phyloP scores from a whole-genome alignment of 352 stramenopile genomes.

The Phytophthora litchii region DNA sequence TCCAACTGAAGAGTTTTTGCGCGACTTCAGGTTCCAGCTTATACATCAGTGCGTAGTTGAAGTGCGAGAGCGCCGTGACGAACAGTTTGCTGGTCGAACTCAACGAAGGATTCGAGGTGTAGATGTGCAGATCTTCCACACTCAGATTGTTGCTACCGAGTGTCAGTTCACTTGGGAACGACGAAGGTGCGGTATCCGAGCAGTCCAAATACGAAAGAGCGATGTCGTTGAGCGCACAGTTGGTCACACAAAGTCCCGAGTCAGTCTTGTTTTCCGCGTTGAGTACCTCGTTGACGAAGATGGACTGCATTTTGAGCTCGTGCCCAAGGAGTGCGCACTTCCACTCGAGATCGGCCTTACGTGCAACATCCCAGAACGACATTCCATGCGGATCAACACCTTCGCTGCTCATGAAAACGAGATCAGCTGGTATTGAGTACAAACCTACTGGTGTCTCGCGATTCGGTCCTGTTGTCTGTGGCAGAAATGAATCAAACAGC shows the following conservation, averaged over 20 bases:
- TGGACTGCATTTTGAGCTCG: slow-evolving; percentile 65
- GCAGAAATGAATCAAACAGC: slow-evolving; percentile 16
- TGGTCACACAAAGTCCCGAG: slow-evolving; percentile 39
- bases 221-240: slow-evolving; percentile 55
- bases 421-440: slow-evolving; percentile 48
- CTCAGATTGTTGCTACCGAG: slow-evolving; percentile 30
- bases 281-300: slow-evolving; percentile 66
- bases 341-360: slow-evolving; percentile 56
- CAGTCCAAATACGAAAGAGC: slow-evolving; percentile 41
- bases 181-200: slow-evolving; percentile 11
- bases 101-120: slow-evolving; percentile 62
- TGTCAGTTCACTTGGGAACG: slow-evolving; percentile 32
- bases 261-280: slow-evolving; percentile 39
- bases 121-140: slow-evolving; percentile 57
- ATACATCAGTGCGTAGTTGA: slow-evolving; percentile 72
- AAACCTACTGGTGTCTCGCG: slow-evolving; percentile 44
- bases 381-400: slow-evolving; percentile 37
- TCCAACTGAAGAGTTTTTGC: slow-evolving; percentile 54
- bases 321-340: slow-evolving; percentile 47
- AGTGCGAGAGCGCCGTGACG: slow-evolving; percentile 50
- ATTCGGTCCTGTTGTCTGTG: slow-evolving; percentile 4
- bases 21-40: slow-evolving; percentile 48
- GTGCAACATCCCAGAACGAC: slow-evolving; percentile 61
- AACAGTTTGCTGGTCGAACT: slow-evolving; percentile 58
- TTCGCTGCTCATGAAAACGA: slow-evolving; percentile 62